A percentile compares a stretch with the other conserved stretches of the same genome.
phyloP scores from a whole-genome alignment of 1,284 basidiomycete genomes.

The Fomitiporia mediterranea region DNA sequence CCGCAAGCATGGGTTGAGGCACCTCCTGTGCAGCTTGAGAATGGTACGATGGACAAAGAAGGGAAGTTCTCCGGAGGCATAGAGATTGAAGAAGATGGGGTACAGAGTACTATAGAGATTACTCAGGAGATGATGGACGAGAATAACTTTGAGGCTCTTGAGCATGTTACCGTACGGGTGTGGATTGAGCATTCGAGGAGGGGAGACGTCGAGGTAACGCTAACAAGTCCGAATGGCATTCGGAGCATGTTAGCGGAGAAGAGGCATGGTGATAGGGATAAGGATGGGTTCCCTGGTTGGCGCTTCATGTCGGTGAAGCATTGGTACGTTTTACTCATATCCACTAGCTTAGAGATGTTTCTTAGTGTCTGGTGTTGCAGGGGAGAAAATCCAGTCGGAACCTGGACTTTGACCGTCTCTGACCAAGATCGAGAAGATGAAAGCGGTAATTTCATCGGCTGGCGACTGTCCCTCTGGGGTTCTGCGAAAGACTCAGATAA shows the following conservation, averaged over 20 bases:
- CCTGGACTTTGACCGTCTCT: conserved; percentile 86
- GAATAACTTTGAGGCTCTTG: conserved; percentile 83
- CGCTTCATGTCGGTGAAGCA: conserved; percentile 98
- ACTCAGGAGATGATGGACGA: conserved; percentile 66
- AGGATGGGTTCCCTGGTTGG: conserved; percentile 86
- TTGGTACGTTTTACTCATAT: conserved; percentile 57
- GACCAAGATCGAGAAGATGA: conserved; percentile 61
- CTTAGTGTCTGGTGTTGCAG: conserved; percentile 35
- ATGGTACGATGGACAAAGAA: conserved; percentile 54
- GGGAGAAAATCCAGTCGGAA: conserved; percentile 91
- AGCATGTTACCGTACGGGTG: conserved; percentile 91
- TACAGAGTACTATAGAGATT: conserved; percentile 65
- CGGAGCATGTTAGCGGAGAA: conserved; percentile 79
- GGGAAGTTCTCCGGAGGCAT: conserved; percentile 61
- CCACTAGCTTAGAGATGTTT: background rate
- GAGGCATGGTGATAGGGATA: conserved; percentile 65
- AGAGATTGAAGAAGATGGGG: conserved; percentile 62
- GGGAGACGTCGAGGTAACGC: conserved; percentile 91
- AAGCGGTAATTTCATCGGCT: conserved; percentile 82
- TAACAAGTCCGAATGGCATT: conserved; percentile 86
- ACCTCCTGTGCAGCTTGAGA: conserved; percentile 61
- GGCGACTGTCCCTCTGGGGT: conserved; percentile 94
- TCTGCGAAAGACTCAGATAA: conserved; percentile 72
- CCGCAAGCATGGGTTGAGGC: conserved; percentile 90
- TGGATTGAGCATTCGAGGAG: conserved; percentile 89